phyloP scores from a whole-genome alignment of 1,284 basidiomycete genomes.

The Ceratobasidium sp. region DNA sequence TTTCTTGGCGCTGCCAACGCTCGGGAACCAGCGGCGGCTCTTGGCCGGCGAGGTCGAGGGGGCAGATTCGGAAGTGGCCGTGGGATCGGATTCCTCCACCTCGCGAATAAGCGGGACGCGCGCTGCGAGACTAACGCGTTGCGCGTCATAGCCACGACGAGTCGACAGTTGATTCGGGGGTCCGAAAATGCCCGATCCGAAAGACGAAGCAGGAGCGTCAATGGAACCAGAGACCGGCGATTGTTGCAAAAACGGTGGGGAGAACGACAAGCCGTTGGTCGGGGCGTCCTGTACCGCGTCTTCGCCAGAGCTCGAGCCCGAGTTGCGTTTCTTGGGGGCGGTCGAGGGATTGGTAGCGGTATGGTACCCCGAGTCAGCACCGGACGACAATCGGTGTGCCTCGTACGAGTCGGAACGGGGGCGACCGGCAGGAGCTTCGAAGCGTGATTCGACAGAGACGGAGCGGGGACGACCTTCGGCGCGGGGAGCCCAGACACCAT shows the following conservation, averaged over 20 bases:
- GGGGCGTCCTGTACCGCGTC: conserved; percentile 14
- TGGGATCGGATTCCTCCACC: conserved; percentile 37
- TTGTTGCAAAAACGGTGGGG: conserved; percentile 27
- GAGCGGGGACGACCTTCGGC: conserved; percentile 32
- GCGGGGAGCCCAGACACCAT: conserved; percentile 17
- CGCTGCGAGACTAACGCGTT: conserved; percentile 31
- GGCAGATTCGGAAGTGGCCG: conserved; percentile 25
- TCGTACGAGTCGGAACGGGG: conserved; percentile 31
- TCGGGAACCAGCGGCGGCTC: conserved; percentile 60
- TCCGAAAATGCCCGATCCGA: conserved; percentile 22
- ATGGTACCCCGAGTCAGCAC: conserved; percentile 27
- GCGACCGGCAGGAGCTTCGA: conserved; percentile 9
- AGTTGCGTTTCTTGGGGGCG: conserved; percentile 20
- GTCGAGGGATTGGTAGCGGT: conserved; percentile 19
- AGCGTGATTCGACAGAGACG: conserved; percentile 18
- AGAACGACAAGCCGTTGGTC: conserved; percentile 8
- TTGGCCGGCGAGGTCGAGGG: conserved; percentile 50
- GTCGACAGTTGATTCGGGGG: conserved; percentile 6
- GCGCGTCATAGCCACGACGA: conserved; percentile 21
- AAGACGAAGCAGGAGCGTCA: conserved; percentile 19
- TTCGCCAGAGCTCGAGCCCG: conserved; percentile 26
- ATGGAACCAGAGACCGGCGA: conserved; percentile 23
- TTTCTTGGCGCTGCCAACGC: conserved; percentile 40
- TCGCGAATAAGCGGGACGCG: conserved; percentile 36
- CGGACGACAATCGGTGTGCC: conserved; percentile 22